phyloP scores from a whole-genome alignment of 2,329 filamentous ascomycete species.

The Colletotrichum endophyticum region DNA sequence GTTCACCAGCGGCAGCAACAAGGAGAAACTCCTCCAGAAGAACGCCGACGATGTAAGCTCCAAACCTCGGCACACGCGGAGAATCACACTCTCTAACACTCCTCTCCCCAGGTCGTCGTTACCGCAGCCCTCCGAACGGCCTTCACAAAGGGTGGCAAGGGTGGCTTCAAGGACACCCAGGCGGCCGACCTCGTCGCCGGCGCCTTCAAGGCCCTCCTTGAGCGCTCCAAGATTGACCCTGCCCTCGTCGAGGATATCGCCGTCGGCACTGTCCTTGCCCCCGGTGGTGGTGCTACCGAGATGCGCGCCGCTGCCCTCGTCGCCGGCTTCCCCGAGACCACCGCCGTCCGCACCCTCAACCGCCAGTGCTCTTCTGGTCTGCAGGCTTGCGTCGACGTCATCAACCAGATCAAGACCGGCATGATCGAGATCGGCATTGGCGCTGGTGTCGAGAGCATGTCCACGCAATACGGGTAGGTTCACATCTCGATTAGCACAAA shows the following conservation, averaged over 20 bases:
- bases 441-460: conserved; percentile 97
- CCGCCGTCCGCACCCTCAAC: conserved; percentile 89
- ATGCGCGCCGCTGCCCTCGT: conserved; percentile 92
- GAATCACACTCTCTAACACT: conserved; percentile 26
- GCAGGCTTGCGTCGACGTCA: conserved; percentile 91
- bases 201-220: conserved; percentile 80
- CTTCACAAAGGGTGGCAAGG: conserved; percentile 91
- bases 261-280: conserved; percentile 89
- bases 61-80: background rate
- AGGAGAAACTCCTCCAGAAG: conserved; percentile 67
- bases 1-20: conserved; percentile 55
- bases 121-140: conserved; percentile 91
- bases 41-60: conserved; percentile 66
- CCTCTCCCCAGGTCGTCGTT: conserved; percentile 73
- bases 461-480: conserved; percentile 81
- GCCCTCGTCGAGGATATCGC: conserved; percentile 88
- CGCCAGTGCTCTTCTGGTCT: conserved; percentile 93
- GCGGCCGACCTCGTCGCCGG: conserved; percentile 86
- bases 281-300: conserved; percentile 94
- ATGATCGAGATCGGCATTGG: conserved; percentile 97
- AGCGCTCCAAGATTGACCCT: conserved; percentile 89
- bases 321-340: conserved; percentile 85
- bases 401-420: conserved; percentile 86
- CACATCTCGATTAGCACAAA: background rate
- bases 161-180: conserved; percentile 92